Conservation (phyloP, 495 filamentous ascomycete genomes). For the Daldinia childiae region DNA sequence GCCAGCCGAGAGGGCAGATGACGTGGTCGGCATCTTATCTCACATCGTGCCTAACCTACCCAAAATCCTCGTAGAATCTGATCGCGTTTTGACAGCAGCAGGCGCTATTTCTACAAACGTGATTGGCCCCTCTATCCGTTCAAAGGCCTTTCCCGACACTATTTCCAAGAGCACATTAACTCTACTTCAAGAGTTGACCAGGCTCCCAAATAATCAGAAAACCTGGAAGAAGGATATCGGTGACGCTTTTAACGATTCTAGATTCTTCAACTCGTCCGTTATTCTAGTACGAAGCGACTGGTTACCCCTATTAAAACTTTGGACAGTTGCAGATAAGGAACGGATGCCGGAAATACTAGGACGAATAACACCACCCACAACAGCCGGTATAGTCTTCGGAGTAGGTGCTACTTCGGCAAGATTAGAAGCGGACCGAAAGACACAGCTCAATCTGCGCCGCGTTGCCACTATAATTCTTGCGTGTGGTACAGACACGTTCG, state of each 20-base stretch:
- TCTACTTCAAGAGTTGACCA: constrained; percentile 79
- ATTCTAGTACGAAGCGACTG: constrained; percentile 74
- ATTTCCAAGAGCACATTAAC: constrained; percentile 74
- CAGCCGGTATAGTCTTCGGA: constrained; percentile 98
- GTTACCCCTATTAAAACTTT: constrained; percentile 85
- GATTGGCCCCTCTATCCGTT: constrained; percentile 82
- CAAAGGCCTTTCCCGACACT: constrained; percentile 89
- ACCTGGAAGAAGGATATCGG: constrained; percentile 91
- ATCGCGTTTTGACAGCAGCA: constrained; percentile 80
- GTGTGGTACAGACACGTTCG: constrained; percentile 77
- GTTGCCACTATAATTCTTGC: constrained; percentile 81
- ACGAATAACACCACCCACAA: constrained; percentile 82
- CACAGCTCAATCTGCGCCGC: constrained; percentile 88
- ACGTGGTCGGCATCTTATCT: constrained; percentile 82
- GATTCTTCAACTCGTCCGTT: constrained; percentile 78
- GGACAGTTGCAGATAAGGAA: constrained; percentile 86
- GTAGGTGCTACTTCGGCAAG: constrained; percentile 95
- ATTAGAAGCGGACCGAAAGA: constrained; percentile 90
- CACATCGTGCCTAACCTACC: constrained; percentile 81
- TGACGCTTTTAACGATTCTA: constrained; percentile 89
- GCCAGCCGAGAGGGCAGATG: constrained; percentile 65
- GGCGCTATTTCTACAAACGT: constrained; percentile 83
- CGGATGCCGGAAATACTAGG: constrained; percentile 81
- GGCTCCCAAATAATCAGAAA: constrained; percentile 81
- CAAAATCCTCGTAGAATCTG: constrained; percentile 85